Evolutionary conservation across 2,329 filamentous ascomycete genomes (phyloP), one percentile per base, ranked within the genome.

Genomic region (Diaporthe citrichinensis): DNA sequence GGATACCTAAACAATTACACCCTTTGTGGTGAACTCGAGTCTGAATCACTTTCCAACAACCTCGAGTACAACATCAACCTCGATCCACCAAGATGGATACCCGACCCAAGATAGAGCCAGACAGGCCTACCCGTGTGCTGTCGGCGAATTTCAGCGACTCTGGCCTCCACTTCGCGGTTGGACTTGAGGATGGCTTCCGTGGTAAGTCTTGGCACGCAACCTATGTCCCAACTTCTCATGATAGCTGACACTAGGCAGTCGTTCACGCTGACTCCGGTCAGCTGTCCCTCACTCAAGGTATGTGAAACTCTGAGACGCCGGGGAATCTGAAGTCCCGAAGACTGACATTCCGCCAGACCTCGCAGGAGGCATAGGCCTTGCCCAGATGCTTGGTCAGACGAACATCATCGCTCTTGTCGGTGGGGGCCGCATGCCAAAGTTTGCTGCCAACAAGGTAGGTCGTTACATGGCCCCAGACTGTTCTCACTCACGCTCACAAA

Each of bases 351-450:
- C 31, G 15, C 61, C 77, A 93, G 93, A 94, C 80, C 95, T 95
- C 86, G 94, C 94, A 82, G 94, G 93, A 25, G 95, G 95, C 62
- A 92, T 98, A 78, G 94, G 94, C 55, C 88, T 95, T 55, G 94
- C 93, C 36, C 93, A 95, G 83, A 97, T 98, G 94, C 92, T 98
- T 83, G 94, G 94, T 59, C 94, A 92, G 79, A 92, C 94, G 72
- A 96, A 96, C 85, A 98, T 96, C 83, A 88, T 98, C 49, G 96
- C 95, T 39, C 89, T 98, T 14, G 95, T 98, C 73, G 96, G 96
- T 78, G 96, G 96, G 79, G 95, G 97, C 67, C 94, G 91, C 80
- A 92, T 92, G 76, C 95, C 96, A 72, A 96, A 96, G 81, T 97
- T 95, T 80, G 92, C 95, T 20, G 93, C 94, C 82, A 97, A 96